Conservation (phyloP, 2,329 filamentous ascomycete species). For the Phialophora tarda region DNA sequence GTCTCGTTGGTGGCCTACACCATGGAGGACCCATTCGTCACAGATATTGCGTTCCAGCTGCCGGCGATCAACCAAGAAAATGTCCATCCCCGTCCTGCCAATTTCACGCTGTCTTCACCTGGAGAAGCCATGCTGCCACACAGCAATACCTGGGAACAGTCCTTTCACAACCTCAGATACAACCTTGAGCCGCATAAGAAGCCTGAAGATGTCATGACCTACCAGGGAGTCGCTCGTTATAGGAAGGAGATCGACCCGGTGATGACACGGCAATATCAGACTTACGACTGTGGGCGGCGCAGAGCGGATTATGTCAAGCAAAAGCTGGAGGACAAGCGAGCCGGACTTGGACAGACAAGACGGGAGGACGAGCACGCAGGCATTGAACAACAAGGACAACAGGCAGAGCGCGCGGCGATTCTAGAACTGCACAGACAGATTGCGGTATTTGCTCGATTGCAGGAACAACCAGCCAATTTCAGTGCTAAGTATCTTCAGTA, state of each 20-base stretch:
- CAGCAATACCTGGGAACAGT: slow-evolving; percentile 8
- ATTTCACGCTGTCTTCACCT: not conserved
- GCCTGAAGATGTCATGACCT: slow-evolving; percentile 19
- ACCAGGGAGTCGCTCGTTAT: slow-evolving; percentile 10
- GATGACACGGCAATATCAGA: slow-evolving; percentile 12
- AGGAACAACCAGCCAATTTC: not conserved
- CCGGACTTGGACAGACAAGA: not conserved
- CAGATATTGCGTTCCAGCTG: not conserved
- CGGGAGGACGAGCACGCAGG: not conserved
- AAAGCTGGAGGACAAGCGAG: slow-evolving; percentile 6
- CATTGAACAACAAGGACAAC: not conserved
- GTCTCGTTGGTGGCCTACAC: not conserved
- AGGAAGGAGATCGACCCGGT: slow-evolving; percentile 5
- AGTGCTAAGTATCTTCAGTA: not conserved
- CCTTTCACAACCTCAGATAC: slow-evolving; percentile 10
- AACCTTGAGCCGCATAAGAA: not conserved
- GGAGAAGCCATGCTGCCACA: not conserved
- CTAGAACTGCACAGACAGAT: not conserved
- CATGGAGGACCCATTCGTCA: slow-evolving; percentile 1
- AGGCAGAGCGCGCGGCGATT: not conserved
- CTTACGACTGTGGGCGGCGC: not conserved
- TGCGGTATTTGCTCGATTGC: not conserved
- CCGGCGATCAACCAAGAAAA: not conserved
- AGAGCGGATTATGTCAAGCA: slow-evolving; percentile 4
- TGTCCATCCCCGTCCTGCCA: not conserved